Conservation (phyloP, 257 asterid species). For the Fraxinus americana region DNA sequence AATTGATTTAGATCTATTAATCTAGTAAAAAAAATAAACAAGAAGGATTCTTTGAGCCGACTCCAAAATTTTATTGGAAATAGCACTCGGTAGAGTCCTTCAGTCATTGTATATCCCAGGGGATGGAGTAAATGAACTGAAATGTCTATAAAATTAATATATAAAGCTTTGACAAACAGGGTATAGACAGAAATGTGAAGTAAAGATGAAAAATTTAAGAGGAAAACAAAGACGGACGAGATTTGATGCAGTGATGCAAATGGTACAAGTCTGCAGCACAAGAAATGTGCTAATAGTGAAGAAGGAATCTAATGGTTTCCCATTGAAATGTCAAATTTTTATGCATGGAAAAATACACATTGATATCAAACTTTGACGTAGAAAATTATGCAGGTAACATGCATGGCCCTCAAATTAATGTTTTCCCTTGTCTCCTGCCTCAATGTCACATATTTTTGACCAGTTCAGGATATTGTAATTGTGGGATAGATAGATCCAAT, state of each 20-base stretch:
- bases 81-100: neutral
- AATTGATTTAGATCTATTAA: too few relatives aligned
- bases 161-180: neutral
- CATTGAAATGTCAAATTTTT: conserved; percentile 12
- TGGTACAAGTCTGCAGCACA: neutral
- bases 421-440: neutral
- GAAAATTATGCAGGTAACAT: conserved; percentile 4
- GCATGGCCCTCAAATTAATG: conserved; percentile 10
- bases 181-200: conserved; percentile 2
- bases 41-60: too few relatives aligned
- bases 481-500: neutral
- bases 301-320: conserved; percentile 21
- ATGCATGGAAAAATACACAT: neutral
- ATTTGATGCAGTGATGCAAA: neutral
- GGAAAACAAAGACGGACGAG: neutral
- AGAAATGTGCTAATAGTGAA: neutral
- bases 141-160: neutral
- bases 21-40: too few relatives aligned
- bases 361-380: neutral
- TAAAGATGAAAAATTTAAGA: neutral
- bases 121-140: neutral
- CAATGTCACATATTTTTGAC: neutral
- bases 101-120: too few relatives aligned
- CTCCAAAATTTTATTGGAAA: too few relatives aligned
- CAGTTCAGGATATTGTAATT: neutral